Conservation (phyloP, 345 rosid species). For the Citrus medica region DNA sequence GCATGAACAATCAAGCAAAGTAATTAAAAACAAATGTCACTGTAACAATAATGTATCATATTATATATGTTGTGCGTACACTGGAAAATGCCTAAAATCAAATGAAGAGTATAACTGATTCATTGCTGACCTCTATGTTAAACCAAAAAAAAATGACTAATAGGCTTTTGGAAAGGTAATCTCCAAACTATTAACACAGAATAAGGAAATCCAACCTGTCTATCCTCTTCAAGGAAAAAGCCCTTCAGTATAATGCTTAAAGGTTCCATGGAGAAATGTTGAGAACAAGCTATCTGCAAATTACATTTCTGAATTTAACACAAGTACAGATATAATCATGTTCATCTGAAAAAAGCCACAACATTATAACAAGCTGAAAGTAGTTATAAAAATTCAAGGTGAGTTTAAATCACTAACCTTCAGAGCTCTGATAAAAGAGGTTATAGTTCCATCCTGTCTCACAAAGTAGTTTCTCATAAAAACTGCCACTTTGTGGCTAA, state of each 20-base stretch:
- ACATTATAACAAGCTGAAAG: not conserved
- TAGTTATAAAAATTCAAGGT: constrained; percentile 1
- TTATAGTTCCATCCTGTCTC: constrained; percentile 83
- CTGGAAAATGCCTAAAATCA: not conserved
- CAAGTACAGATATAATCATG: constrained; percentile 12
- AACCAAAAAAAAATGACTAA: not conserved
- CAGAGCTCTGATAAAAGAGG: constrained; percentile 78
- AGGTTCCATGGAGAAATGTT: constrained; percentile 76
- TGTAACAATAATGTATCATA: not conserved
- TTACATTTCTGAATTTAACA: constrained; percentile 9
- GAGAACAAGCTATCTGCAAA: constrained; percentile 84
- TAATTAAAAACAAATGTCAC: not conserved
- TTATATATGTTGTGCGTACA: not conserved
- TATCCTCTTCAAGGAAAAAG: constrained; percentile 42
- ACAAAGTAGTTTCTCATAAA: constrained; percentile 75
- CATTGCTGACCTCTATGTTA: not conserved
- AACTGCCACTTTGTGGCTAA: constrained; percentile 70
- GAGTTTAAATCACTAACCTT: constrained; percentile 52
- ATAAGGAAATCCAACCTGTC: constrained; percentile 40
- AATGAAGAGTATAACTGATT: not conserved
- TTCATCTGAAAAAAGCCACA: constrained; percentile 1
- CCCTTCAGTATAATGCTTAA: constrained; percentile 55
- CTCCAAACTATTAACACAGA: not conserved
- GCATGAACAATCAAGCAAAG: not conserved
- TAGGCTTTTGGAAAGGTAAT: not conserved